Evolutionary conservation across 75 land plant species (phyloP), one percentile per base, ranked within the genome.

Genomic region (Pseudotsuga menziesii): DNA sequence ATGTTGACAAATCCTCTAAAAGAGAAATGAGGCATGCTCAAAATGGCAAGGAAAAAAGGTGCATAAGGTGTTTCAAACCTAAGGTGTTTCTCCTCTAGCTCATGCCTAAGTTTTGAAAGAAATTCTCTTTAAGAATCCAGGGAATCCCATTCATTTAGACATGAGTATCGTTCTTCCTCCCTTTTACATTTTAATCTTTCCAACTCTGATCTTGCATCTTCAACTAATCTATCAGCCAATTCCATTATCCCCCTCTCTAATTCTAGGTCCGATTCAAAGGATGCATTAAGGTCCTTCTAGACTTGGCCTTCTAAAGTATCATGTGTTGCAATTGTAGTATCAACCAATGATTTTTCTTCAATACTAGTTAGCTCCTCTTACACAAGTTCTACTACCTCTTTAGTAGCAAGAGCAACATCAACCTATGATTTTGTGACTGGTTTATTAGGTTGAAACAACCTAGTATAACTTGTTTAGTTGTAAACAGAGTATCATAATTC

Each of bases 401-500:
- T 92, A 79, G 86, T 88, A 67, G 89, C n/a, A n/a, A n/a, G n/a
- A n/a, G n/a, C n/a, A n/a, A n/a, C n/a, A 36, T 98, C 98, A 74
- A 95, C 99, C 77, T 97, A 98, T 14, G 91, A n/a, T 79, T 90
- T 94, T 63, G 99, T 94, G 7, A 92, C 95, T 60, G 95, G 98
- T 72, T 97, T 97, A 29, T 88, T 82, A 62, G 98, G 98, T 78
- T 97, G 99, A 81, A 97, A 94, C 52, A 91, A 82, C 74, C 91
- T 83, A 13, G 92, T 91, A 71, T 83, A 89, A 97, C 99, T n/a
- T n/a, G n/a, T n/a, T n/a, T n/a, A n/a, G n/a, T n/a, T n/a, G n/a
- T n/a, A n/a, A n/a, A n/a, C n/a, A n/a, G n/a, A n/a, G n/a, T n/a
- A n/a, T n/a, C n/a, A n/a, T n/a, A n/a, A n/a, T n/a, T n/a, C n/a